Evolutionary conservation across 352 stramenopile species (phyloP).

Genomic region (Phytophthora meadii): DNA sequence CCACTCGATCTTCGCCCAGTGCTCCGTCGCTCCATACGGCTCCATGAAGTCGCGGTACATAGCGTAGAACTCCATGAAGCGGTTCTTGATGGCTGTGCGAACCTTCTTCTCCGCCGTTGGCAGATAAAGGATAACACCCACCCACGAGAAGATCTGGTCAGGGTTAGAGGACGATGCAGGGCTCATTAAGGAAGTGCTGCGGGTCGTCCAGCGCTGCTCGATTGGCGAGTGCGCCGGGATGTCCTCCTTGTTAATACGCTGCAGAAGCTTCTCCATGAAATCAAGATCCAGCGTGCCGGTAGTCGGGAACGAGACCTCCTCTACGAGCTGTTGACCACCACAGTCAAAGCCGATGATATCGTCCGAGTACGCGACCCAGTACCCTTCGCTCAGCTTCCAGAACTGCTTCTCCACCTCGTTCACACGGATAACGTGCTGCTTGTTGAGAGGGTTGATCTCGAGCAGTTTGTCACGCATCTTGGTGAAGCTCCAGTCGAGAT

Average conservation of each 20-base stretch:
- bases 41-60: constrained; percentile 91
- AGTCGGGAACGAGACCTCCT: constrained; percentile 96
- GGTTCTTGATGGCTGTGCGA: constrained; percentile 84
- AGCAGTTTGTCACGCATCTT: constrained; percentile 87
- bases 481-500: constrained; percentile 83
- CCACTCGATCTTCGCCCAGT: constrained; percentile 98
- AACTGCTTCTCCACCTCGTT: constrained; percentile 97
- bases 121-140: constrained; percentile 98
- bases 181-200: constrained; percentile 92
- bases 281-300: constrained; percentile 86
- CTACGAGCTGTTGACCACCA: constrained; percentile 97
- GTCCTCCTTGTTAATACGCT: constrained; percentile 91
- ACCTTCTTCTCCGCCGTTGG: constrained; percentile 66
- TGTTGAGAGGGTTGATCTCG: constrained; percentile 89
- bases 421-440: constrained; percentile 93
- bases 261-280: constrained; percentile 94
- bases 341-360: constrained; percentile 99
- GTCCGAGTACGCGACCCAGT: constrained; percentile 91
- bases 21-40: constrained; percentile 89
- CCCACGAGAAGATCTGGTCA: constrained; percentile 93
- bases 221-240: constrained; percentile 97
- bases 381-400: constrained; percentile 94
- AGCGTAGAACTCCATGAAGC: constrained; percentile 95
- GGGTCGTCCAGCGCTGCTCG: constrained; percentile 97
- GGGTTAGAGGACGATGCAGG: constrained; percentile 86